Conservation (phyloP, 2,329 filamentous ascomycete genomes). For the Mycosphaerelloides madeirae region DNA sequence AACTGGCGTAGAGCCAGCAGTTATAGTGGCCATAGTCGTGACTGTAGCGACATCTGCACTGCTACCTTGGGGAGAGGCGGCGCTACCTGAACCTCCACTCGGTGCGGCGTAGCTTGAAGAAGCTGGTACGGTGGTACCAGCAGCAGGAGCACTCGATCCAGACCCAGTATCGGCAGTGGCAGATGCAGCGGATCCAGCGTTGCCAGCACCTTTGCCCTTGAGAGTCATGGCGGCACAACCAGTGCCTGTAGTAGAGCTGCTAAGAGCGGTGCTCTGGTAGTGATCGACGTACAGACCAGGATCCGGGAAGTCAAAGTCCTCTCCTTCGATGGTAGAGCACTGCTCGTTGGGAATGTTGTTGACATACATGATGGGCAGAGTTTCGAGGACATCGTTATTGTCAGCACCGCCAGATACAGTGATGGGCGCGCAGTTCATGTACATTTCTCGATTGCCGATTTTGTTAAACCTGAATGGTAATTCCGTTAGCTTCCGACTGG, state of each 20-base stretch:
- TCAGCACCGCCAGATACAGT: constrained; percentile 51
- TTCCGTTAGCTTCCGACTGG: too few relatives aligned
- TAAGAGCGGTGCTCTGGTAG: constrained; percentile 10
- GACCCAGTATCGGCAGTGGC: neutral
- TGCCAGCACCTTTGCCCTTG: constrained; percentile 3
- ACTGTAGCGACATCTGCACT: constrained; percentile 9
- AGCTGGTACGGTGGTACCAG: constrained; percentile 1
- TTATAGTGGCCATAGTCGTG: constrained; percentile 16
- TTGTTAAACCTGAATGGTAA: too few relatives aligned
- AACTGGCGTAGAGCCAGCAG: constrained; percentile 4
- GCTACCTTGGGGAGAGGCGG: neutral
- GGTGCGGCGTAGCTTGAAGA: constrained; percentile 5
- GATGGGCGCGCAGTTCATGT: constrained; percentile 89
- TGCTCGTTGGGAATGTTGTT: constrained; percentile 50
- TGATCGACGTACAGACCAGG: constrained; percentile 45
- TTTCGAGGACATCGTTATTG: constrained; percentile 47
- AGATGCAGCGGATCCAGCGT: neutral
- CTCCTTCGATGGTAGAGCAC: constrained; percentile 52
- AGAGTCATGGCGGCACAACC: constrained; percentile 1
- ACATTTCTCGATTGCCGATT: constrained; percentile 81
- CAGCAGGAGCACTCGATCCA: constrained; percentile 1
- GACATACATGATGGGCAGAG: constrained; percentile 65
- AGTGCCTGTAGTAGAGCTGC: constrained; percentile 9
- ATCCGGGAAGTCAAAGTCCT: constrained; percentile 57
- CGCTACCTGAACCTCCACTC: constrained; percentile 2